Conservation (phyloP, 495 filamentous ascomycete genomes). For the Aspergillus mulundensis region DNA sequence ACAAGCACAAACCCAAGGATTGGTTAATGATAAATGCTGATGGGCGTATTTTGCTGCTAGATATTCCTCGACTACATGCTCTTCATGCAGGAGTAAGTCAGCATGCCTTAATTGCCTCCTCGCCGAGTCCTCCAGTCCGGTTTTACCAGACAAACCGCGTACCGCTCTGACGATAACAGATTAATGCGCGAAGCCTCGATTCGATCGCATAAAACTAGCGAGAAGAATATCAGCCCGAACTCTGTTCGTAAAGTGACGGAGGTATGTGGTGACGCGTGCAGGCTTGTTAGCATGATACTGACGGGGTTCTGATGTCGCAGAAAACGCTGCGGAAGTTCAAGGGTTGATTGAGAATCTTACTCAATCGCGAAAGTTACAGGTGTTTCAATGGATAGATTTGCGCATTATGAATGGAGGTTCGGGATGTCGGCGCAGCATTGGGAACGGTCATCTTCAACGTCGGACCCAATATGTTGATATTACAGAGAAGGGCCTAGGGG, state of each 20-base stretch:
- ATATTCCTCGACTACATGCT: conserved; percentile 87
- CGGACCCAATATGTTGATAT: not conserved
- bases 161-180: conserved; percentile 37
- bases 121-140: not conserved
- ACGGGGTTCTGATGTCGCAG: conserved; percentile 32
- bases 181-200: conserved; percentile 82
- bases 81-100: conserved; percentile 77
- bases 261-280: conserved; percentile 40
- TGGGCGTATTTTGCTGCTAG: conserved; percentile 41
- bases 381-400: not conserved
- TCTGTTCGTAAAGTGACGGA: conserved; percentile 73
- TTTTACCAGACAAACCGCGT: not conserved
- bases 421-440: not conserved
- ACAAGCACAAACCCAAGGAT: conserved; percentile 16
- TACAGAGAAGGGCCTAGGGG: not conserved
- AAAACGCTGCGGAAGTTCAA: conserved; percentile 73
- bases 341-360: conserved; percentile 44
- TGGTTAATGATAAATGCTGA: not conserved
- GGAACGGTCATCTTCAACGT: not conserved
- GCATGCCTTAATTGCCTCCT: not conserved
- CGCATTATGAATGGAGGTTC: not conserved
- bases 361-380: too few relatives aligned
- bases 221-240: conserved; percentile 67
- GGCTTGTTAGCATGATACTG: conserved; percentile 9
- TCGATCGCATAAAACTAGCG: conserved; percentile 66